Base-by-base conservation (phyloP, 495 filamentous ascomycete species). In the Hypomontagnella monticulosa region DNA sequence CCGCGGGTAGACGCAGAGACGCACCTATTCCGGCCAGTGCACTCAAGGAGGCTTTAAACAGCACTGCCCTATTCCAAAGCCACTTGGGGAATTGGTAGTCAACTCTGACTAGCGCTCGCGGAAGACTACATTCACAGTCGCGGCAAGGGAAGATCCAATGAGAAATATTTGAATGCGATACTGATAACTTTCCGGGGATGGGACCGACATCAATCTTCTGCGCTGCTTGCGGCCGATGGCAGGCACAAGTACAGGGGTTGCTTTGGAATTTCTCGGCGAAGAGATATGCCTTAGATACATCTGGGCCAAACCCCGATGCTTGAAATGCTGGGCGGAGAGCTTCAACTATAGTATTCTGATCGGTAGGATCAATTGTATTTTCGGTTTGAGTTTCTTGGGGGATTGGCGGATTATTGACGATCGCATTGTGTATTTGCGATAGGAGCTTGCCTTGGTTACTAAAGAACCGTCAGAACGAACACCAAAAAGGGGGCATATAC, bases 11-110 rank as follows among this genome's bases (percentile, higher is more conserved):
- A 6, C 50, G 50, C 14, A 54, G 23, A 15, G 50, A 54, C 11
- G 15, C 12, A 4, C 33, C 38, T 11, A 54, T 54, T 6, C 50
- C 50, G 27, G 50, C 19, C n/a, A 54, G 4, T 16, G 3, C 20
- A 32, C 15, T 15, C 15, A 54, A 14, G 33, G 50, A 54, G 19
- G 50, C 33, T 15, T 54, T 54, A 15, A 54, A 54, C 3, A n/a
- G 19, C 4, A 54, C 9, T 3, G 50, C 50, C 23, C 50, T 40
- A 10, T 54, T 54, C 50, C 7, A 41, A 4, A 54, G 16, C 50
- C 50, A 54, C 5, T 15, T 5, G 1, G 50, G 50, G 15, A 54
- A 54, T 15, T 54, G 50, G 15, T 54, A 54, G 12, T 54, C 50
- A 15, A 54, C 15, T 16, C 50, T 6, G 33, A 54, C 11, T 6